Evolutionary conservation across 2,329 filamentous ascomycete genomes (phyloP).

Genomic region (Chaetoscypha palmicola): DNA sequence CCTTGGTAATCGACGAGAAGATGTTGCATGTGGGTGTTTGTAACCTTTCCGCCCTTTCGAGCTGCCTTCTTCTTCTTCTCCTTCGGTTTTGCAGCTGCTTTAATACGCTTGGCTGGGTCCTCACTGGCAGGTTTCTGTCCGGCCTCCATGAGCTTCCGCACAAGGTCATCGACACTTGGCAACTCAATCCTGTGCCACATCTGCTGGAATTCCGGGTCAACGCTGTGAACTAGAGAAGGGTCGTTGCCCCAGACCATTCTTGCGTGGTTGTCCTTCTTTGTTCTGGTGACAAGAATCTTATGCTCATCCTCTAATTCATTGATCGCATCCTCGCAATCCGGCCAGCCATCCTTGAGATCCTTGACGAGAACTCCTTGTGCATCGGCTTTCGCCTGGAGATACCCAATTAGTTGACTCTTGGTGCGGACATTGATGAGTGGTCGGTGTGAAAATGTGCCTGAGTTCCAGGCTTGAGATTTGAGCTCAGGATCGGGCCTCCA

Average conservation of each 20-base stretch:
- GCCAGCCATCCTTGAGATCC: conserved; percentile 95
- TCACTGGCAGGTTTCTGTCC: conserved; percentile 34
- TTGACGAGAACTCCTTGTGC: conserved; percentile 77
- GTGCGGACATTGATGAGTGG: conserved; percentile 78
- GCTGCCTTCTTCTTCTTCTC: conserved; percentile 33
- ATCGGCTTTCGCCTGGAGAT: conserved; percentile 75
- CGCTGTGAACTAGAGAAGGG: conserved; percentile 62
- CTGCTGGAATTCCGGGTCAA: conserved; percentile 75
- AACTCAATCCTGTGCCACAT: conserved; percentile 80
- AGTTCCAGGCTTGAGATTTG: conserved; percentile 58
- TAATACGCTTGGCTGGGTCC: conserved; percentile 32
- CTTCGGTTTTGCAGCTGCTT: conserved; percentile 30
- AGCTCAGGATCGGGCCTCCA: conserved; percentile 51
- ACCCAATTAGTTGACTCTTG: conserved; percentile 68
- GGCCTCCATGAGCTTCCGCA: conserved; percentile 34
- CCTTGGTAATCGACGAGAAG: conserved; percentile 22
- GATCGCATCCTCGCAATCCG: conserved; percentile 72
- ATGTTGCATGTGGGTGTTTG: conserved; percentile 32
- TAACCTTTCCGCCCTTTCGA: conserved; percentile 31
- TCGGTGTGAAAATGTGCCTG: conserved; percentile 73
- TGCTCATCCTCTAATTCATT: conserved; percentile 70
- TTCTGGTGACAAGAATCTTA: conserved; percentile 76
- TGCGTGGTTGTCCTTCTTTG: conserved; percentile 85
- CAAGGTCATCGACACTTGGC: conserved; percentile 43
- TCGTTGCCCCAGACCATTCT: conserved; percentile 88